These are phyloP conservation scores for Auricularia sp. DNA, from an alignment of 768 basidiomycete genomes.

Conservation along the genomic window DNA sequence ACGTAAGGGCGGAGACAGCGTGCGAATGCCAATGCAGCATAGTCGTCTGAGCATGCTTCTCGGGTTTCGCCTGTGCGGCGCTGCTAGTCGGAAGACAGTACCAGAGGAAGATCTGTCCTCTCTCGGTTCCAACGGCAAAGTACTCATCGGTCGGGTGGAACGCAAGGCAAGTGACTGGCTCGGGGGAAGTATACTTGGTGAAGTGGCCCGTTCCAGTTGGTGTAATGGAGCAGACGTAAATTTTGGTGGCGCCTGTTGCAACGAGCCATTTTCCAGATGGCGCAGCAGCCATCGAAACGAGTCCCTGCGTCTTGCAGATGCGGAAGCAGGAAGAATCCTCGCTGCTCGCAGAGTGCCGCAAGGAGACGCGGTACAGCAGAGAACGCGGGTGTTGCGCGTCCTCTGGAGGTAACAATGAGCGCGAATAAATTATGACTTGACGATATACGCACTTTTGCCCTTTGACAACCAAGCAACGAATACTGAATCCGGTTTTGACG, in stretches of 20 bases:
- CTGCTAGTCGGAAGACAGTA: slow-evolving; percentile 65
- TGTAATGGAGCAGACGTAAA: slow-evolving; percentile 58
- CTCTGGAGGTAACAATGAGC: neutral
- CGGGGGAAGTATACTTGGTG: slow-evolving; percentile 74
- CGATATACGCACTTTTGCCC: neutral
- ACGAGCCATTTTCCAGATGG: slow-evolving; percentile 72
- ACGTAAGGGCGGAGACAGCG: slow-evolving; percentile 75
- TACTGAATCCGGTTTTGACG: slow-evolving; percentile 53
- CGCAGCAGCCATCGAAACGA: slow-evolving; percentile 61
- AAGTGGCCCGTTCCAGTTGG: slow-evolving; percentile 50
- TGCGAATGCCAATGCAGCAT: slow-evolving; percentile 96
- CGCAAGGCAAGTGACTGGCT: slow-evolving; percentile 71
- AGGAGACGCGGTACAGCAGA: slow-evolving; percentile 52
- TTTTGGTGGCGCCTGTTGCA: slow-evolving; percentile 62
- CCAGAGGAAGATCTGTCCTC: slow-evolving; percentile 83
- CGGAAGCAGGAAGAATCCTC: slow-evolving; percentile 20
- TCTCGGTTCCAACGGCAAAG: slow-evolving; percentile 88
- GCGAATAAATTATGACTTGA: neutral
- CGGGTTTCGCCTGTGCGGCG: slow-evolving; percentile 32
- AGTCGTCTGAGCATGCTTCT: slow-evolving; percentile 76
- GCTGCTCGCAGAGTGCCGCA: slow-evolving; percentile 24
- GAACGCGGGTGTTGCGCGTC: slow-evolving; percentile 37
- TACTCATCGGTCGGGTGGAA: slow-evolving; percentile 87
- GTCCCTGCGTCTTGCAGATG: slow-evolving; percentile 51
- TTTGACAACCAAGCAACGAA: slow-evolving; percentile 42